Percentiles rank a stretch among this genome's conserved stretches.
Conservation (phyloP, 768 basidiomycete species). For the Wakefieldia striispora region DNA sequence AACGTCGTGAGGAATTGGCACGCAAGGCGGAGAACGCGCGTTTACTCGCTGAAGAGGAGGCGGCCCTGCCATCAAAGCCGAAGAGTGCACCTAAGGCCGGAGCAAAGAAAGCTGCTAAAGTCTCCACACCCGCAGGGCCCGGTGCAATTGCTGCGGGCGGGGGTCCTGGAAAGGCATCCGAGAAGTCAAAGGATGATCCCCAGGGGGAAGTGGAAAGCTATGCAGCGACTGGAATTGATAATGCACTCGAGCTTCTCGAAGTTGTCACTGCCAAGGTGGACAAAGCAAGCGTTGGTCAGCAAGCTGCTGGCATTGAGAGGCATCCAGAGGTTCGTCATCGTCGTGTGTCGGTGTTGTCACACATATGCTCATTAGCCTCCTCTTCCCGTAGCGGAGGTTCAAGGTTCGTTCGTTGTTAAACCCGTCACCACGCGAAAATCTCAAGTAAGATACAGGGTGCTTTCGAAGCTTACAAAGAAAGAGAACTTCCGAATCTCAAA, state of each 20-base stretch:
- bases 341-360: neutral
- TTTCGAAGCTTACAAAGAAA: slow-evolving; percentile 88
- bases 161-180: slow-evolving; percentile 31
- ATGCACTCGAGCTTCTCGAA: slow-evolving; percentile 84
- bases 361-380: slow-evolving; percentile 11
- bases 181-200: slow-evolving; percentile 26
- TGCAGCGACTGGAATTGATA: slow-evolving; percentile 85
- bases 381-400: slow-evolving; percentile 67
- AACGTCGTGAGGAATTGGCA: slow-evolving; percentile 75
- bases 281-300: slow-evolving; percentile 85
- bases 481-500: slow-evolving; percentile 75
- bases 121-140: slow-evolving; percentile 69
- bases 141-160: slow-evolving; percentile 82
- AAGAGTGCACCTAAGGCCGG: slow-evolving; percentile 66
- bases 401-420: slow-evolving; percentile 49
- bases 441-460: slow-evolving; percentile 52
- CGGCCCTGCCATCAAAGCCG: slow-evolving; percentile 50
- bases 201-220: slow-evolving; percentile 60
- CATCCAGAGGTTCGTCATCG: slow-evolving; percentile 81
- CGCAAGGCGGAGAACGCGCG: slow-evolving; percentile 86
- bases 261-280: slow-evolving; percentile 91
- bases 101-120: slow-evolving; percentile 53
- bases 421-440: neutral
- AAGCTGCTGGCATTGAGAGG: slow-evolving; percentile 81
- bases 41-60: slow-evolving; percentile 87